Evolutionary conservation across 306 rosid species (phyloP).

Genomic region (Carpinus viminea): DNA sequence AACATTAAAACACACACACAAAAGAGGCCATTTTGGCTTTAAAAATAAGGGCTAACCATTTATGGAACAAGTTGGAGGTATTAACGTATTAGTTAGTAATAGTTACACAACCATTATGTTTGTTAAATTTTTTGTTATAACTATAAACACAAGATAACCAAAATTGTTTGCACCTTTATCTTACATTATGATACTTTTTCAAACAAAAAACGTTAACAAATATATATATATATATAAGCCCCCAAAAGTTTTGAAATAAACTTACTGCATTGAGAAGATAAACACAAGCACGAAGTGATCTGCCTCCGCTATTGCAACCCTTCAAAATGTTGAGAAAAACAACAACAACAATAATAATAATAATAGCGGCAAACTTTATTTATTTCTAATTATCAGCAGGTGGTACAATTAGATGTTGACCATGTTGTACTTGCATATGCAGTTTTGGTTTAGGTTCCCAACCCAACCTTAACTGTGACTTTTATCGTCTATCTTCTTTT

Average conservation of each 20-base stretch:
- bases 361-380: not conserved
- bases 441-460: not conserved
- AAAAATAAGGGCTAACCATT: not conserved
- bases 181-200: too few species aligned
- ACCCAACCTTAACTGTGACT: not conserved
- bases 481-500: not conserved
- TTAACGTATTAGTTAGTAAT: too few species aligned
- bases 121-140: too few species aligned
- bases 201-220: too few species aligned
- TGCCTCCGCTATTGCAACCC: conserved; percentile 60
- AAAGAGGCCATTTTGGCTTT: not conserved
- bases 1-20: too few species aligned
- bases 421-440: not conserved
- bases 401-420: not conserved
- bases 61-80: too few species aligned
- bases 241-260: not conserved
- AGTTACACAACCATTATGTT: too few species aligned
- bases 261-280: conserved; percentile 47
- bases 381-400: not conserved
- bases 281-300: conserved; percentile 40
- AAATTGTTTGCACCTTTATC: too few species aligned
- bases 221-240: too few species aligned
- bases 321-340: conserved; percentile 6
- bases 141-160: too few species aligned
- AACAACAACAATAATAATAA: not conserved